A percentile compares a stretch with the other conserved stretches of the same genome.
phyloP scores from a whole-genome alignment of 2,329 filamentous ascomycete genomes.

The Onygenales sp. region DNA sequence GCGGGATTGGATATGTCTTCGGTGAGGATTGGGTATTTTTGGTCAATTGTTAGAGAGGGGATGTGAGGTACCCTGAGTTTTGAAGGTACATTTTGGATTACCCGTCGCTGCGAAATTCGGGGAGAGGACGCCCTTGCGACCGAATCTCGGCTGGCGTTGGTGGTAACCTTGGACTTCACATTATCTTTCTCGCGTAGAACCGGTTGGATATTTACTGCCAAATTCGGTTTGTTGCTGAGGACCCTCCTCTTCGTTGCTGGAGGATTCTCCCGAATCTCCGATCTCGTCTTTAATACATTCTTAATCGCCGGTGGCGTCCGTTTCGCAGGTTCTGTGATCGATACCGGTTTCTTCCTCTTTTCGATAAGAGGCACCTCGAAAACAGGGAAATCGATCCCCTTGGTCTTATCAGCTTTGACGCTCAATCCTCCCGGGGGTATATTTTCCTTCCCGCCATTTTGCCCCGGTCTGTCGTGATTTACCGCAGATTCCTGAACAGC shows the following conservation, averaged over 20 bases:
- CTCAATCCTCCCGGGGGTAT: constrained; percentile 40
- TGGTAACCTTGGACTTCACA: not conserved
- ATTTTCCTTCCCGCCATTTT: constrained; percentile 54
- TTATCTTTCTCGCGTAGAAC: not conserved
- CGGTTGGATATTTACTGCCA: constrained; percentile 3
- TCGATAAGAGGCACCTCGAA: constrained; percentile 14
- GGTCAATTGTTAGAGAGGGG: constrained; percentile 14
- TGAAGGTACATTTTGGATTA: constrained; percentile 14
- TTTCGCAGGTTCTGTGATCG: not conserved
- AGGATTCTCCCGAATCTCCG: constrained; percentile 5
- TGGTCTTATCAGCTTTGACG: constrained; percentile 12
- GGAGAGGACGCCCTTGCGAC: not conserved
- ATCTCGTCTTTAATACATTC: not conserved
- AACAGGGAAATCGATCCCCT: constrained; percentile 7
- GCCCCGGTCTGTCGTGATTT: constrained; percentile 40
- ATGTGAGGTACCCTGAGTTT: constrained; percentile 25
- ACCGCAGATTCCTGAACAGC: constrained; percentile 32
- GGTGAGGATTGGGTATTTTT: constrained; percentile 42
- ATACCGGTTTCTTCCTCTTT: constrained; percentile 20
- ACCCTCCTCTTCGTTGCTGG: constrained; percentile 5
- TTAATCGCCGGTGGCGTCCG: not conserved
- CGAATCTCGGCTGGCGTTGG: not conserved
- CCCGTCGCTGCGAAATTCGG: not conserved
- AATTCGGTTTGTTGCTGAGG: constrained; percentile 10
- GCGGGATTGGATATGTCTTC: constrained; percentile 48